A percentile compares a stretch with the other conserved stretches of the same genome.
These are phyloP conservation scores for Sporobolomyces roseus DNA, from an alignment of 768 basidiomycete genomes.

Conservation along the genomic window DNA sequence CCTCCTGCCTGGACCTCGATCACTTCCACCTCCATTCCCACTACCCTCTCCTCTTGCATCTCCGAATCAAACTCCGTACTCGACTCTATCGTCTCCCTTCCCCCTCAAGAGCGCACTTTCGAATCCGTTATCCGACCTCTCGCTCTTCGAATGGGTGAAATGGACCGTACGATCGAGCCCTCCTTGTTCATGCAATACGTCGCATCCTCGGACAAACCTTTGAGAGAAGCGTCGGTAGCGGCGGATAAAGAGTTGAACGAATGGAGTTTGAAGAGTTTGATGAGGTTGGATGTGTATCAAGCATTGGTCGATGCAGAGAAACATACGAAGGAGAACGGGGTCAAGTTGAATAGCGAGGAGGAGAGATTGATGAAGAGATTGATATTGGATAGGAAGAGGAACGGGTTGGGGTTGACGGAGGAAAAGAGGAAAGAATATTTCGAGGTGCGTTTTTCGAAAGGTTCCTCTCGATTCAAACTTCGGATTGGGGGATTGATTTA, in stretches of 20 bases:
- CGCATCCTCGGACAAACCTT: conserved; percentile 60
- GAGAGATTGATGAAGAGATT: conserved; percentile 75
- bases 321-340: conserved; percentile 62
- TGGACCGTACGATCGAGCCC: conserved; percentile 24
- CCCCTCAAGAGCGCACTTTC: conserved; percentile 39
- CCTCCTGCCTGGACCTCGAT: conserved; percentile 26
- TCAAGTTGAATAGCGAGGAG: conserved; percentile 63
- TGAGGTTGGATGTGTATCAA: conserved; percentile 74
- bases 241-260: conserved; percentile 64
- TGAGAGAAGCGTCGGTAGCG: conserved; percentile 75
- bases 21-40: neutral
- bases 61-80: conserved; percentile 8
- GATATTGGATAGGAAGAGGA: conserved; percentile 72
- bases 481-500: too few relatives aligned
- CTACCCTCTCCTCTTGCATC: conserved; percentile 9
- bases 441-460: conserved; percentile 37
- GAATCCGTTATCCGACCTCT: conserved; percentile 36
- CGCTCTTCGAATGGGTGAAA: conserved; percentile 23
- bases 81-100: conserved; percentile 33
- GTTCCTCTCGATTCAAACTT: too few relatives aligned
- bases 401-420: conserved; percentile 69
- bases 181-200: conserved; percentile 78
- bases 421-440: conserved; percentile 60
- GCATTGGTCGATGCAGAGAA: conserved; percentile 65
- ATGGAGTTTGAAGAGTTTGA: conserved; percentile 22